Conservation (phyloP, 1,139 yeast species). For the Blastobotrys malaysiensis region DNA sequence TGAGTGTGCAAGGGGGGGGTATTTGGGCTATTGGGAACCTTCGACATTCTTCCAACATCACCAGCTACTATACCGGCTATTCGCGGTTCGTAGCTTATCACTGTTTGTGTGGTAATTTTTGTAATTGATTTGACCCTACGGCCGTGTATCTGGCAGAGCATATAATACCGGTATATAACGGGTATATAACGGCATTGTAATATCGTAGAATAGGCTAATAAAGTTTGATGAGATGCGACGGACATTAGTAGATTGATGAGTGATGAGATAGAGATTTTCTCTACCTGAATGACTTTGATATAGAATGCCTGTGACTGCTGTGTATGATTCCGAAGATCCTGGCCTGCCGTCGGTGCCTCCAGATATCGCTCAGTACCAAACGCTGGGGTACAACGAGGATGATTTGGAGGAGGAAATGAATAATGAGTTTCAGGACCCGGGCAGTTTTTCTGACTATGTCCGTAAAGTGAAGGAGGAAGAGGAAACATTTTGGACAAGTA, state of each 20-base stretch:
- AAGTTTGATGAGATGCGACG: not conserved
- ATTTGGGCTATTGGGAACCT: not conserved
- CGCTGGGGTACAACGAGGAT: constrained; percentile 17
- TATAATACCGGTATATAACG: too few relatives aligned
- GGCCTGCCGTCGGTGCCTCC: constrained; percentile 37
- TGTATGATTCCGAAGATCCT: constrained; percentile 41
- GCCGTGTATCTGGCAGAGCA: too few relatives aligned
- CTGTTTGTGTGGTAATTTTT: too few relatives aligned
- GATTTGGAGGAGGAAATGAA: constrained; percentile 17
- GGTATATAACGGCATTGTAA: too few relatives aligned
- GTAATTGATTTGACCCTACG: too few relatives aligned
- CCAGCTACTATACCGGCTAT: too few relatives aligned
- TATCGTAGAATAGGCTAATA: not conserved
- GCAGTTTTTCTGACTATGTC: not conserved
- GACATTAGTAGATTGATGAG: not conserved
- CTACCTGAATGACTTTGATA: not conserved
- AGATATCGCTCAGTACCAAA: constrained; percentile 19
- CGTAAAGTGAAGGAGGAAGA: constrained; percentile 1
- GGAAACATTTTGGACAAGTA: not conserved
- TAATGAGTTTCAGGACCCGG: not conserved
- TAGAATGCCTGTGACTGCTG: constrained; percentile 5
- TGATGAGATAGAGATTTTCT: not conserved
- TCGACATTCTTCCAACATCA: not conserved
- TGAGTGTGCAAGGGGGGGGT: constrained; percentile 1
- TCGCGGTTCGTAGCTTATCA: too few relatives aligned